Evolutionary conservation across 257 asterid species (phyloP).

Genomic region (Ophiorrhiza pumila): DNA sequence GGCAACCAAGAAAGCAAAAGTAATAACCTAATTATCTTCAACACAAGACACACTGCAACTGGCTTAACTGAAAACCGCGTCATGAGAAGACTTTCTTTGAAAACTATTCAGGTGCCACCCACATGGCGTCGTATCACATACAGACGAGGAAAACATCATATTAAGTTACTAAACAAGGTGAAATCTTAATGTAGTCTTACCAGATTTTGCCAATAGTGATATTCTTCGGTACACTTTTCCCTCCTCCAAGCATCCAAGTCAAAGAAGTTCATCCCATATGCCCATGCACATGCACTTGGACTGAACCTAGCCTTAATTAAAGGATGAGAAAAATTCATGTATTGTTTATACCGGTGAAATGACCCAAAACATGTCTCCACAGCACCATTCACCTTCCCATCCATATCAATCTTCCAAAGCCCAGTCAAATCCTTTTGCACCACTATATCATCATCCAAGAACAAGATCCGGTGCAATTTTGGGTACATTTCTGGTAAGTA

Average conservation of each 20-base stretch:
- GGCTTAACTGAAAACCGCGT: neutral
- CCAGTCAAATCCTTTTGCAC: slow-evolving; percentile 43
- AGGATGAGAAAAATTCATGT: slow-evolving; percentile 44
- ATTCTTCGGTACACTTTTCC: slow-evolving; percentile 44
- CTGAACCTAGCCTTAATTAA: slow-evolving; percentile 33
- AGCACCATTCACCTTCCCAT: slow-evolving; percentile 48
- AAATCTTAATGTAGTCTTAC: slow-evolving; percentile 23
- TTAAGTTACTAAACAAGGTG: neutral
- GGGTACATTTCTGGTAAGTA: slow-evolving; percentile 48
- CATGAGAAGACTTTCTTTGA: neutral
- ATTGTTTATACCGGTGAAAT: slow-evolving; percentile 39
- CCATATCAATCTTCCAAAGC: slow-evolving; percentile 43
- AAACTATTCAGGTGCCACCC: neutral
- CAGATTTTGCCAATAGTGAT: slow-evolving; percentile 51
- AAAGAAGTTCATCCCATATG: slow-evolving; percentile 46
- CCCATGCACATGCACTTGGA: slow-evolving; percentile 46
- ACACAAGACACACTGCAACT: neutral
- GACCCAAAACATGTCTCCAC: slow-evolving; percentile 45
- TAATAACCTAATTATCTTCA: no score
- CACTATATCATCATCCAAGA: slow-evolving; percentile 44
- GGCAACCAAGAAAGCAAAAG: neutral
- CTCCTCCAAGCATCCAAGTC: slow-evolving; percentile 49
- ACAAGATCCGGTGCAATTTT: slow-evolving; percentile 37
- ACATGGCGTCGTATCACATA: neutral
- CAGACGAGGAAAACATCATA: neutral